These are phyloP conservation scores for Kodamaea lidongshanica DNA, from an alignment of 805 yeast species.

Conservation along the genomic window DNA sequence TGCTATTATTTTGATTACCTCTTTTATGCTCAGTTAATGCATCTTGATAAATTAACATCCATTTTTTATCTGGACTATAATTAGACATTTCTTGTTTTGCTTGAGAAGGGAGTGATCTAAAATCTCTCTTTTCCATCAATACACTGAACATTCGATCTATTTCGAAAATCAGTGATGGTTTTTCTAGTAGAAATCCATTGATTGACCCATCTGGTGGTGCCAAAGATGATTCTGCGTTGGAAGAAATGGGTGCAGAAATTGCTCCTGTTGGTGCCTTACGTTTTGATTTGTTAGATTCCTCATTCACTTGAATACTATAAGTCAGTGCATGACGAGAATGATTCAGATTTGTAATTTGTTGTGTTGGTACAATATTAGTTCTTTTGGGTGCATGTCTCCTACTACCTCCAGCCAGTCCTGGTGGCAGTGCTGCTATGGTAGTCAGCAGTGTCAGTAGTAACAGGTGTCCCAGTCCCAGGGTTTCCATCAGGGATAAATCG, in stretches of 20 bases:
- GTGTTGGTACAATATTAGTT: slow-evolving; percentile 23
- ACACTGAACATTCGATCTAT: slow-evolving; percentile 72
- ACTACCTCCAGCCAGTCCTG: slow-evolving; percentile 8
- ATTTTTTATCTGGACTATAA: slow-evolving; percentile 73
- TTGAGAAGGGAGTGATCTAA: slow-evolving; percentile 58
- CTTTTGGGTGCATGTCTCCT: slow-evolving; percentile 10
- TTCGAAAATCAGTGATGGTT: slow-evolving; percentile 59
- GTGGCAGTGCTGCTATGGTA: slow-evolving; percentile 10
- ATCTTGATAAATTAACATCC: slow-evolving; percentile 89
- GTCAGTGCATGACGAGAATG: slow-evolving; percentile 38
- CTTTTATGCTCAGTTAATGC: slow-evolving; percentile 69
- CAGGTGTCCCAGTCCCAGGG: slow-evolving; percentile 9
- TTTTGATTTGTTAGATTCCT: slow-evolving; percentile 8
- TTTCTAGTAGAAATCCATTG: slow-evolving; percentile 43
- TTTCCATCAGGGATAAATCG: slow-evolving; percentile 30
- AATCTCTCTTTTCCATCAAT: slow-evolving; percentile 78
- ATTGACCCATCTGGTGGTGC: slow-evolving; percentile 11
- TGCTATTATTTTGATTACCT: slow-evolving; percentile 18
- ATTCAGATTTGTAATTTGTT: slow-evolving; percentile 26
- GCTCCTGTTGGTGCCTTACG: slow-evolving; percentile 14
- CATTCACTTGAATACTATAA: slow-evolving; percentile 29
- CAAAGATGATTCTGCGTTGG: too few relatives aligned
- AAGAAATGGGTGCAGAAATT: slow-evolving; percentile 11
- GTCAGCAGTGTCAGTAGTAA: slow-evolving; percentile 23
- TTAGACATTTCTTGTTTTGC: slow-evolving; percentile 73